Evolutionary conservation across 129 eudicot species (phyloP).

Genomic region (Pulicaria dysenterica): DNA sequence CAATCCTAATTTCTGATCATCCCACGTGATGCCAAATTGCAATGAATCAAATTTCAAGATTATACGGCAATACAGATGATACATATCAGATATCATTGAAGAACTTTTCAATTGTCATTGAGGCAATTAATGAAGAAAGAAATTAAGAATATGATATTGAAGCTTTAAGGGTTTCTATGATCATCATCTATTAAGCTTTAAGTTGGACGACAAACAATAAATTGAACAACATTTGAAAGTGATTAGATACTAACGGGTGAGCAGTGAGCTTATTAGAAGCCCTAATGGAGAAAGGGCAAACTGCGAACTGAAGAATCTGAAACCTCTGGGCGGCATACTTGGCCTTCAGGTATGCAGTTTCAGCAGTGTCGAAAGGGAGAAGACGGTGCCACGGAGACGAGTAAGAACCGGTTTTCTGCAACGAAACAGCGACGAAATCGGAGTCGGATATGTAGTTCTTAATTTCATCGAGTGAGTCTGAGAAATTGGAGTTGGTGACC

Average conservation of each 20-base stretch:
- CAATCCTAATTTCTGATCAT: too few species aligned
- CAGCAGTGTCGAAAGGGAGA: slow-evolving; percentile 68
- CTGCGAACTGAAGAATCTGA: slow-evolving; percentile 83
- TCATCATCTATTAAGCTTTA: too few species aligned
- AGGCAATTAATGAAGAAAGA: not conserved
- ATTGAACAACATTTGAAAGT: not conserved
- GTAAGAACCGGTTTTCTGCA: slow-evolving; percentile 74
- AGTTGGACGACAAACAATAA: not conserved
- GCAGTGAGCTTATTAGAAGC: slow-evolving; percentile 65
- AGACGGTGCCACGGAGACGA: slow-evolving; percentile 76
- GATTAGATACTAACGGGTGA: slow-evolving; percentile 58
- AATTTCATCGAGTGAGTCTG: slow-evolving; percentile 45
- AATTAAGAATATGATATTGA: not conserved
- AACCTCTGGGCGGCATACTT: slow-evolving; percentile 75
- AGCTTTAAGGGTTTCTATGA: too few species aligned
- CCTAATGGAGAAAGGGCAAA: slow-evolving; percentile 80
- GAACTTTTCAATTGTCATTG: not conserved
- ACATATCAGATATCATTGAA: too few species aligned
- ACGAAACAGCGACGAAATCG: slow-evolving; percentile 74
- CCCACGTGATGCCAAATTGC: too few species aligned
- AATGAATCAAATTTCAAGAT: too few species aligned
- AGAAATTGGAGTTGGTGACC: slow-evolving; percentile 75
- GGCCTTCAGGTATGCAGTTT: slow-evolving; percentile 71
- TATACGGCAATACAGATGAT: too few species aligned
- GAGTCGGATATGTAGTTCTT: slow-evolving; percentile 49